These are phyloP conservation scores for Cokeromyces recurvatus DNA, from an alignment of 371 early-diverging fungal species.

Conservation along the genomic window DNA sequence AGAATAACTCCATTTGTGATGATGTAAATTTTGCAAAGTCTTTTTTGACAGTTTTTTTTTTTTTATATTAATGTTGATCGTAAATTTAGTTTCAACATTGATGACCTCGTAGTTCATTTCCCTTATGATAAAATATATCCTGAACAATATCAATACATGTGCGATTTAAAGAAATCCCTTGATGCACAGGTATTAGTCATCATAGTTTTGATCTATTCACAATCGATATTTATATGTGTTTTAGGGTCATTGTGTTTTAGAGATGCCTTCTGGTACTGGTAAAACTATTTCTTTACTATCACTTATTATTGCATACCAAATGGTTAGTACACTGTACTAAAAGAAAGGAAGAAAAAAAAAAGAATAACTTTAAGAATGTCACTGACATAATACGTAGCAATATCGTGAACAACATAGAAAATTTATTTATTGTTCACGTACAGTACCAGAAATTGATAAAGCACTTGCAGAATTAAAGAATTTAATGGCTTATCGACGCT, in stretches of 20 bases:
- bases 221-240: too few relatives aligned
- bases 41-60: too few relatives aligned
- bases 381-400: slow-evolving; percentile 32
- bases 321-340: slow-evolving; percentile 45
- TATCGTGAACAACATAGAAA: slow-evolving; percentile 87
- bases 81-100: slow-evolving; percentile 75
- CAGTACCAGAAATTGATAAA: slow-evolving; percentile 99
- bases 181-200: slow-evolving; percentile 77
- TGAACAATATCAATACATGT: slow-evolving; percentile 99
- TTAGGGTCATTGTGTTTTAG: slow-evolving; percentile 93
- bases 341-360: not conserved
- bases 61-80: too few relatives aligned
- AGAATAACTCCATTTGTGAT: too few relatives aligned
- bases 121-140: slow-evolving; percentile 99
- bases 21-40: too few relatives aligned
- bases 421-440: slow-evolving; percentile 98
- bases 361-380: not conserved
- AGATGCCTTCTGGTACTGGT: slow-evolving; percentile 99
- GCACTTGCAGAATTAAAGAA: slow-evolving; percentile 95
- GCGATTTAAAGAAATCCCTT: slow-evolving; percentile 88
- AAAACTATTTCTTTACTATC: slow-evolving; percentile 98
- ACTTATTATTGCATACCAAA: slow-evolving; percentile 96
- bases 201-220: too few relatives aligned
- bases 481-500: slow-evolving; percentile 80
- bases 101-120: slow-evolving; percentile 94